These are phyloP conservation scores for Tremella yokohamensis DNA, from an alignment of 768 basidiomycete species.

Conservation along the genomic window DNA sequence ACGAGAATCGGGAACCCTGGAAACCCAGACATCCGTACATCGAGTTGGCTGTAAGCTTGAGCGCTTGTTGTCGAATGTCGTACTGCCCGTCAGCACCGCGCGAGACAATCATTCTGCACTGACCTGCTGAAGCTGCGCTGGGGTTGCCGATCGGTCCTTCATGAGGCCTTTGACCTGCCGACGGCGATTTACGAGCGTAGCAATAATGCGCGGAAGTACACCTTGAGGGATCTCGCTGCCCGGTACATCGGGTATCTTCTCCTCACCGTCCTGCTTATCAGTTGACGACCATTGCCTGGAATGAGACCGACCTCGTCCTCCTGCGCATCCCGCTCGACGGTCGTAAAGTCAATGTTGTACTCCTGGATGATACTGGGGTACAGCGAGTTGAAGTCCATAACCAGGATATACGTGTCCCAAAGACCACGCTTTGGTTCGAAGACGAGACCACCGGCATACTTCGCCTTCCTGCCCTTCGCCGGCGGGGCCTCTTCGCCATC, in stretches of 20 bases:
- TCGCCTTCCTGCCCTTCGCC: constrained; percentile 68
- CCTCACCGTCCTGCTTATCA: constrained; percentile 60
- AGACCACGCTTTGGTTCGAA: constrained; percentile 93
- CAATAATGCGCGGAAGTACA: constrained; percentile 93
- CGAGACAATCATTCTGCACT: constrained; percentile 15
- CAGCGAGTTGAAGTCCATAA: constrained; percentile 99
- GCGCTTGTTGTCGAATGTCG: constrained; percentile 93
- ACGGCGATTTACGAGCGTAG: constrained; percentile 87
- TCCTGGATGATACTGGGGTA: constrained; percentile 99
- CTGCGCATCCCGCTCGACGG: constrained; percentile 68
- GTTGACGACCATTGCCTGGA: constrained; percentile 1
- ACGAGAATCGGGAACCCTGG: constrained; percentile 93
- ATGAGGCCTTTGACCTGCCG: constrained; percentile 86
- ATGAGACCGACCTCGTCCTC: constrained; percentile 54
- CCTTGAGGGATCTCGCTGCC: constrained; percentile 68
- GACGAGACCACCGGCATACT: constrained; percentile 97
- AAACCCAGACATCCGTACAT: constrained; percentile 99
- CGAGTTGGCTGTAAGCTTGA: constrained; percentile 97
- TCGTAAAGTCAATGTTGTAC: constrained; percentile 99
- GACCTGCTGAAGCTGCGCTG: constrained; percentile 79
- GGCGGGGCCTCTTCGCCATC: constrained; percentile 53
- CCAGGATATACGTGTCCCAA: constrained; percentile 94
- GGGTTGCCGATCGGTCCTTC: constrained; percentile 72
- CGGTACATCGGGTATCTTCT: constrained; percentile 87
- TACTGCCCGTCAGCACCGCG: constrained; percentile 57